These are phyloP conservation scores for Aspergillus ostianus DNA, from an alignment of 495 filamentous ascomycete species.

Conservation along the genomic window DNA sequence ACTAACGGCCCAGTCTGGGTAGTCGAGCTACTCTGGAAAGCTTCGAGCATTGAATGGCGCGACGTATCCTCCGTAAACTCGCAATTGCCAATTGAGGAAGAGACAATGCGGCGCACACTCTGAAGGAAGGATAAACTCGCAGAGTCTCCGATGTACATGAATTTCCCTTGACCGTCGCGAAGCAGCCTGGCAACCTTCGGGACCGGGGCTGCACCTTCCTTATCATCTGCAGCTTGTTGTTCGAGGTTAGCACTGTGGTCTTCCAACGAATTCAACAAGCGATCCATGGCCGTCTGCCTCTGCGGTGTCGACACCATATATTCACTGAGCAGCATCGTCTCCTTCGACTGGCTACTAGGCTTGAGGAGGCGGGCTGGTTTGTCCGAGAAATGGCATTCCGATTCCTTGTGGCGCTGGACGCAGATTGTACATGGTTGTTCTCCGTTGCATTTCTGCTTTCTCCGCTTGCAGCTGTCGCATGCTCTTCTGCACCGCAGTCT, in stretches of 20 bases:
- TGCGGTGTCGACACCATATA: constrained; percentile 33
- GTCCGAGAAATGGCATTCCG: constrained; percentile 46
- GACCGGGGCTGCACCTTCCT: constrained; percentile 40
- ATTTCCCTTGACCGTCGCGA: constrained; percentile 52
- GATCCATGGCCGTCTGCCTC: constrained; percentile 42
- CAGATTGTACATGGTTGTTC: constrained; percentile 68
- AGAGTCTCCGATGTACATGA: constrained; percentile 71
- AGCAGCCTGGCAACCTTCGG: constrained; percentile 52
- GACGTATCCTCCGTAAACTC: constrained; percentile 68
- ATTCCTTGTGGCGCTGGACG: constrained; percentile 53
- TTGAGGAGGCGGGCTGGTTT: constrained; percentile 41
- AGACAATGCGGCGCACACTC: constrained; percentile 69
- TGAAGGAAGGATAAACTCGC: constrained; percentile 71
- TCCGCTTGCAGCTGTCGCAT: constrained; percentile 74
- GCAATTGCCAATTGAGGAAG: constrained; percentile 60
- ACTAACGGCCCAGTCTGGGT: constrained; percentile 29
- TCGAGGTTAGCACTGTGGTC: constrained; percentile 36
- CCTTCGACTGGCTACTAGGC: constrained; percentile 29
- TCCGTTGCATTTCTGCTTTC: constrained; percentile 81
- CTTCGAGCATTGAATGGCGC: constrained; percentile 67
- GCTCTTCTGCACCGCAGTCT: constrained; percentile 49
- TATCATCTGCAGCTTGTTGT: constrained; percentile 34
- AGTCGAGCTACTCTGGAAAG: constrained; percentile 43
- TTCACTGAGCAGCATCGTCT: constrained; percentile 43
- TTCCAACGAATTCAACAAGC: constrained; percentile 38